A percentile compares a stretch with the other conserved stretches of the same genome.
Evolutionary conservation across 352 stramenopile genomes (phyloP).

Genomic region (Plasmopara muralis): DNA sequence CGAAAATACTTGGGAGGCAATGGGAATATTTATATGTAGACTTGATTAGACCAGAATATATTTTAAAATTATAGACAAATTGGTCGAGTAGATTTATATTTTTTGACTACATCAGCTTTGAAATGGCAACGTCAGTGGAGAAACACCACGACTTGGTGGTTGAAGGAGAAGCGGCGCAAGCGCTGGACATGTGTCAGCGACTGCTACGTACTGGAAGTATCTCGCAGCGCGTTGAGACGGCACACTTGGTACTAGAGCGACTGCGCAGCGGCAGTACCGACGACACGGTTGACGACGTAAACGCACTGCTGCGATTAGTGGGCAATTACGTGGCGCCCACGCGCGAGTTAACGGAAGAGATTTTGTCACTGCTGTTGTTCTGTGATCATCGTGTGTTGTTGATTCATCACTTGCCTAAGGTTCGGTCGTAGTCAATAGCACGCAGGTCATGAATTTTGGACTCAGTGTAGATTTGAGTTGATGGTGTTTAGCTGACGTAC

Average conservation of each 20-base stretch:
- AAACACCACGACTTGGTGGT: slow-evolving; percentile 40
- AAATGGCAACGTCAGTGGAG: slow-evolving; percentile 14
- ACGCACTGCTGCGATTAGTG: slow-evolving; percentile 66
- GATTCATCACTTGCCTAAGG: slow-evolving; percentile 78
- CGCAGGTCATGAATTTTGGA: background rate
- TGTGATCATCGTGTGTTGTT: slow-evolving; percentile 67
- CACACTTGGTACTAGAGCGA: slow-evolving; percentile 61
- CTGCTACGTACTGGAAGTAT: slow-evolving; percentile 45
- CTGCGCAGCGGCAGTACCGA: slow-evolving; percentile 37
- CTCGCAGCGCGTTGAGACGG: slow-evolving; percentile 36
- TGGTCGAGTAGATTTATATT: slow-evolving; percentile 3
- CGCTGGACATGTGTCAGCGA: slow-evolving; percentile 42
- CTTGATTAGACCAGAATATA: too few species aligned
- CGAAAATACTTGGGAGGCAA: too few species aligned
- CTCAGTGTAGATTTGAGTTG: slow-evolving; percentile 1
- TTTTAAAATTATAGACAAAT: background rate
- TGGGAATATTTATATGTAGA: too few species aligned
- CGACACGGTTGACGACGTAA: slow-evolving; percentile 62
- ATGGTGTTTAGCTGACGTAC: slow-evolving; percentile 55
- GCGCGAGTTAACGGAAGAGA: slow-evolving; percentile 62
- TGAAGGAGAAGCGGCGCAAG: slow-evolving; percentile 37
- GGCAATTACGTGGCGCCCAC: slow-evolving; percentile 68
- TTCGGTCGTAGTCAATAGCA: slow-evolving; percentile 4
- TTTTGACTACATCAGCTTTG: background rate
- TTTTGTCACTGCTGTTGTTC: slow-evolving; percentile 64